Percentiles rank a stretch among this genome's conserved stretches.
Evolutionary conservation across 192 early-diverging fungal genomes (phyloP).

Genomic region (Rhizophagus sp.): DNA sequence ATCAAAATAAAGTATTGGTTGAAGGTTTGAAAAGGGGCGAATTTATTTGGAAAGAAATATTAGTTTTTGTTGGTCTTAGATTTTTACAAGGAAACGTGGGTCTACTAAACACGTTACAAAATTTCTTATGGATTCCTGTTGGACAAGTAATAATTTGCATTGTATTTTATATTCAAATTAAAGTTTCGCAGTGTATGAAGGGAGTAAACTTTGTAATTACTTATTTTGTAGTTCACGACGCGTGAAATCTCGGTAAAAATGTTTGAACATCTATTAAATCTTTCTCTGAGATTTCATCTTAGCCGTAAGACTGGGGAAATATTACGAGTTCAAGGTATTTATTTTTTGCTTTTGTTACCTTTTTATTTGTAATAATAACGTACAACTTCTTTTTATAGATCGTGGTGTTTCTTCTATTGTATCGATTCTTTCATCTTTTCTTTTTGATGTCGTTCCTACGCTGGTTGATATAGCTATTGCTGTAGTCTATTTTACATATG

Average conservation of each 20-base stretch:
- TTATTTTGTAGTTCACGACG: conserved; percentile 36
- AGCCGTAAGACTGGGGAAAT: conserved; percentile 94
- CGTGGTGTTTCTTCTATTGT: conserved; percentile 70
- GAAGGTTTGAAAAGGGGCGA: conserved; percentile 57
- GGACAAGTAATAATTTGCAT: conserved; percentile 50
- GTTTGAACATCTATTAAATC: conserved; percentile 82
- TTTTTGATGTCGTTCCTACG: conserved; percentile 89
- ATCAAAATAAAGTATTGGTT: conserved; percentile 77
- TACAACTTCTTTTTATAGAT: conserved; percentile 42
- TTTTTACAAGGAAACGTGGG: conserved; percentile 57
- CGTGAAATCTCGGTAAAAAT: conserved; percentile 75
- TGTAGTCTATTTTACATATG: conserved; percentile 63
- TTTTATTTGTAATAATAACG: neutral
- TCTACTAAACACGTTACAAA: conserved; percentile 71
- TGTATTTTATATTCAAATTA: neutral
- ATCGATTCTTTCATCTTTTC: conserved; percentile 74
- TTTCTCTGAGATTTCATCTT: conserved; percentile 91
- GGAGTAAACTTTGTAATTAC: neutral
- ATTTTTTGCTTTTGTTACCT: neutral
- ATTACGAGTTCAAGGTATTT: conserved; percentile 76
- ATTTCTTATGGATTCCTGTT: conserved; percentile 84
- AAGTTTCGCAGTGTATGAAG: neutral
- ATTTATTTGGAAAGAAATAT: conserved; percentile 43
- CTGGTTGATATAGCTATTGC: conserved; percentile 84
- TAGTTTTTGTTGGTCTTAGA: conserved; percentile 38